Evolutionary conservation across 371 early-diverging fungal genomes (phyloP), one percentile per base, ranked within the genome.

Genomic region (Circinella minor): DNA sequence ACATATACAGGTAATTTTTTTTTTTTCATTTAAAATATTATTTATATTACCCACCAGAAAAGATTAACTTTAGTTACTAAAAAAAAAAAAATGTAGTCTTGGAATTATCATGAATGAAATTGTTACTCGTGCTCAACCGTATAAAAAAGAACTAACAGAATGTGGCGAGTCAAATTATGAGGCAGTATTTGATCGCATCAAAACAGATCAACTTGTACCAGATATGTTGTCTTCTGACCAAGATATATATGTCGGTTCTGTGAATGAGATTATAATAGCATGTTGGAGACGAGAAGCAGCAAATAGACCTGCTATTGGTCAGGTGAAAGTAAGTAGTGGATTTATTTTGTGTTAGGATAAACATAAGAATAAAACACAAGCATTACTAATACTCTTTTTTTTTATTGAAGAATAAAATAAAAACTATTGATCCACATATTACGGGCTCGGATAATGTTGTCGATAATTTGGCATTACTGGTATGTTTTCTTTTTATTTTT

Each of bases 101-200:
- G 86, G 86, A 11, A 67, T 86, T 18, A 79, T 86, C 38, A 77
- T 86, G 36, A 84, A 84, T 60, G 84, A 86, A 65, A 84, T 86
- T 11, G 61, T 86, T 48, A 82, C 83, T 17, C 75, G 83, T 15
- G 78, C 75, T 13, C 55, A 61, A 54, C 86, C 86, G 4, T 86
- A 80, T 68, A 65, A 76, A 11, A 68, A 74, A 36, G 57, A 66
- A 18, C 57, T 36, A 3, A 43, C 34, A 34, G 60, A 72, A 3
- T 70, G 75, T 36, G 57, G 71, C 14, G 60, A 67, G 4, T 71
- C 64, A 8, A 57, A 57, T 34, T 57, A 57, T 34, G 57, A 57
- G 27, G 67, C 68, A 0, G 67, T 76, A 4, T 74, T 81, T 60
- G 63, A 76, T 0, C 71, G 65, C 13, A 70, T 84, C 27, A 72